These are phyloP conservation scores for Debaryomyces udenii DNA, from an alignment of 1,139 yeast genomes.

Conservation along the genomic window DNA sequence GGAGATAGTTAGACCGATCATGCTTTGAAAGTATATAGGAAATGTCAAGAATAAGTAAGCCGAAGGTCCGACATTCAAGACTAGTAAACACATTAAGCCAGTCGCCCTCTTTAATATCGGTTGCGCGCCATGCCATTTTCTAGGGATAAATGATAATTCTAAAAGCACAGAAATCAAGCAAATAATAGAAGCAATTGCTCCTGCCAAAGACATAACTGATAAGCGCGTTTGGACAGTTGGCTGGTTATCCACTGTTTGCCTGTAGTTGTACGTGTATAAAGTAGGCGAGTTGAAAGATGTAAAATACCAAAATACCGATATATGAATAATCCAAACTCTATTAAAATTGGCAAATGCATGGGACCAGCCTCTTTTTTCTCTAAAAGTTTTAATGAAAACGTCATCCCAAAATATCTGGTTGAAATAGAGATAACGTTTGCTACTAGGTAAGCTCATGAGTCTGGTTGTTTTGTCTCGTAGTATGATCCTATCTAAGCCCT, in stretches of 20 bases:
- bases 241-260: constrained; percentile 45
- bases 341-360: constrained; percentile 78
- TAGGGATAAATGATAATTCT: constrained; percentile 55
- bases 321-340: constrained; percentile 82
- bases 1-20: constrained; percentile 39
- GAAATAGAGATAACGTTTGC: constrained; percentile 48
- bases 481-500: constrained; percentile 49
- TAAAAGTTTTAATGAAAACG: constrained; percentile 56
- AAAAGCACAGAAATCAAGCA: constrained; percentile 44
- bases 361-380: constrained; percentile 72
- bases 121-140: constrained; percentile 58
- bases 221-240: constrained; percentile 51
- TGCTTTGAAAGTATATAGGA: constrained; percentile 29
- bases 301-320: constrained; percentile 79
- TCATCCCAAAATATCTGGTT: constrained; percentile 52
- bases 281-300: constrained; percentile 79
- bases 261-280: constrained; percentile 58
- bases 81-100: constrained; percentile 30
- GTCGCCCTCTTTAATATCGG: constrained; percentile 41
- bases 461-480: constrained; percentile 37
- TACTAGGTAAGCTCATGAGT: constrained; percentile 46
- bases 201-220: constrained; percentile 55
- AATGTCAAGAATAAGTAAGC: constrained; percentile 36
- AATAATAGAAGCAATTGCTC: constrained; percentile 48
- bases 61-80: constrained; percentile 42